Evolutionary conservation across 23 red algal species (phyloP), one percentile per base, ranked within the genome.

Genomic region (Gracilaria domingensis): DNA sequence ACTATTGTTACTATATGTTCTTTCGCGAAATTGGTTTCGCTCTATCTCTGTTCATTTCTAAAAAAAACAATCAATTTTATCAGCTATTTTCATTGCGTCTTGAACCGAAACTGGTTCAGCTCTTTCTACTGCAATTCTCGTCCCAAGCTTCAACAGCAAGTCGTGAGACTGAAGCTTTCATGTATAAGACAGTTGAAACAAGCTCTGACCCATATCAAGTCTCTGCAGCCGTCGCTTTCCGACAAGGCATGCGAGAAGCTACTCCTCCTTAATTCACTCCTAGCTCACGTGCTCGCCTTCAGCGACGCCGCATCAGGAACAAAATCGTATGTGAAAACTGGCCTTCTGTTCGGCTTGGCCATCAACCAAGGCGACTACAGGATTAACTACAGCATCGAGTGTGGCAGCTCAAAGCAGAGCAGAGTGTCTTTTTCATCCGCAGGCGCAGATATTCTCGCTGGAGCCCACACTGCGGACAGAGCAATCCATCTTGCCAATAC

Each of bases 341-440:
- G 81, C 18, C 26, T n/a, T 13, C 16, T 85, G n/a, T 65, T 0
- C 60, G 23, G 81, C 29, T 38, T 85, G 1, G 1, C 24, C 26
- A 13, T 62, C 30, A 8, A 44, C 0, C 18, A 28, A 3, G 12
- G 0, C 12, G 18, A 70, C 4, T 4, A 38, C 35, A 34, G 4
- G 2, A 33, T 35, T 24, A 7, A 35, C 28, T 26, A 70, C 25
- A 17, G 35, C 17, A n/a, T 70, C 12, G 65, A 70, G 7, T 35
- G 65, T 4, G 3, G 25, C 35, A 33, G 17, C 24, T 70, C 65
- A 1, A 33, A 33, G 18, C 80, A 62, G 21, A 62, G 30, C 80
- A 83, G 80, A 61, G 53, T 83, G 32, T 83, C 42, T 9, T 82
- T 82, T 50, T 82, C 78, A 4, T 64, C 34, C 18, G 57, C 57